Conservation (phyloP, 352 stramenopile genomes). For the Globisporangium viniferum region DNA sequence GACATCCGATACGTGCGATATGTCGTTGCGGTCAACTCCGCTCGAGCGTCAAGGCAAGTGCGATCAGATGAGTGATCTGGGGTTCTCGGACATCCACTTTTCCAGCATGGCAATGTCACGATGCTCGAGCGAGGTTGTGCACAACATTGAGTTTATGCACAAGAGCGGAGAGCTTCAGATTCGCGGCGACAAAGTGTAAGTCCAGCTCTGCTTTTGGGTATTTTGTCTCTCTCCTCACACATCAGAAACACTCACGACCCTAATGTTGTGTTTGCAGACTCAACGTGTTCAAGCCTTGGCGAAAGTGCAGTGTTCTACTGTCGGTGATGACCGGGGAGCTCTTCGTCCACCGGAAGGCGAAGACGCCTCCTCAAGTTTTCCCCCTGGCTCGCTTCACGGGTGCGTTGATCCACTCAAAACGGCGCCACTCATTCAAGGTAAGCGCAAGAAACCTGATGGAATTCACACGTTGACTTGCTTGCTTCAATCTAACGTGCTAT, state of each 20-base stretch:
- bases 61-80: neutral
- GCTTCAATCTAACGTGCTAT: neutral
- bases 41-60: neutral
- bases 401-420: slow-evolving; percentile 21
- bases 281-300: slow-evolving; percentile 25
- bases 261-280: slow-evolving; percentile 11
- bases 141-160: slow-evolving; percentile 20
- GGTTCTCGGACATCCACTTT: slow-evolving; percentile 13
- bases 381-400: slow-evolving; percentile 25
- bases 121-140: slow-evolving; percentile 17
- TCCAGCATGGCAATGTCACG: slow-evolving; percentile 27
- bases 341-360: slow-evolving; percentile 25
- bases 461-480: neutral
- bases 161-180: slow-evolving; percentile 24
- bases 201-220: neutral
- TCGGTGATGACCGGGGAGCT: slow-evolving; percentile 26
- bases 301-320: slow-evolving; percentile 23
- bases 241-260: neutral
- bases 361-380: slow-evolving; percentile 14
- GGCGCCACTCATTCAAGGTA: slow-evolving; percentile 25
- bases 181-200: slow-evolving; percentile 22
- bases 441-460: neutral
- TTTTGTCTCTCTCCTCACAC: neutral
- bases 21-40: neutral
- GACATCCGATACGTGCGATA: slow-evolving; percentile 12